Evolutionary conservation across 768 basidiomycete genomes (phyloP), one percentile per base, ranked within the genome.

Genomic region (Brasilioporus rufonigricans): DNA sequence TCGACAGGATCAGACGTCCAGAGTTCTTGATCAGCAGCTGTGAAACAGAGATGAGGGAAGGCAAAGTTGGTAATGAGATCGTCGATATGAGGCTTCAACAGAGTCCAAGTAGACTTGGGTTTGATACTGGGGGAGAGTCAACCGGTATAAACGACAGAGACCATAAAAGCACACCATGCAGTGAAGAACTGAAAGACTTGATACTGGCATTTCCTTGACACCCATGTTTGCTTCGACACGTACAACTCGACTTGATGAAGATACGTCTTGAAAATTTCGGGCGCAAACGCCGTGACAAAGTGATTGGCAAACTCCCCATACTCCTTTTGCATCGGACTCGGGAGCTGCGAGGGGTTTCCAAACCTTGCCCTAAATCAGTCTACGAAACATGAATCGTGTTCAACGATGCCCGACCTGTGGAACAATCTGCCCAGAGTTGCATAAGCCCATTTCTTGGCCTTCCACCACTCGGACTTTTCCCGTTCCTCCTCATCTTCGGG

Each of bases 371-470:
- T 29, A 26, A 11, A 16, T 67, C 45, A 68, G 55, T 26, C 26
- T 36, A 52, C 24, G 29, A 13, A 11, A 27, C 1, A 24, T n/a
- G 12, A 23, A 6, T 29, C 11, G 10, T 13, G 24, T 10, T 5
- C 11, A 51, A 47, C 33, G 14, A 47, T 13, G 48, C 5, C 66
- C 7, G 51, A 86, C 81, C 87, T 79, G 63, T 88, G 87, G 79
- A 93, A 93, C 16, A 93, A 74, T 23, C 85, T 77, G 33, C 89
- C 88, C 9, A 96, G 75, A 35, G 83, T 84, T n/a, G 80, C 82
- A 65, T 87, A 93, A 1, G 93, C 90, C 93, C 93, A 95, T 67
- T 96, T 96, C 74, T 95, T 95, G 10, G 87, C 81, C 66, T 86
- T 87, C 89, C 91, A 92, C 93, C 93, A 96, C 62, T 91, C 88